phyloP scores from a whole-genome alignment of 306 rosid genomes.

The Carpinus fangiana region DNA sequence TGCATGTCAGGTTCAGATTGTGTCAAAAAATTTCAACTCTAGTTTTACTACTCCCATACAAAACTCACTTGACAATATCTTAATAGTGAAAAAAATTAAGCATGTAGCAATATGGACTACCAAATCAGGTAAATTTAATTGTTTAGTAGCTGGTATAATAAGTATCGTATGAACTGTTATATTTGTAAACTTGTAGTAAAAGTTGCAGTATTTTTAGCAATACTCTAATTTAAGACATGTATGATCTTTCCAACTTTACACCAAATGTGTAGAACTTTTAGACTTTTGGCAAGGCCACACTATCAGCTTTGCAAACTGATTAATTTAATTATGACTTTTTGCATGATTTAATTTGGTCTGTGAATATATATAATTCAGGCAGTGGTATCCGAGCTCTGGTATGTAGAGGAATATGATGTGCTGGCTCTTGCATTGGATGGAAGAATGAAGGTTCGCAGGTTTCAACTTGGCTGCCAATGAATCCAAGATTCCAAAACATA shows the following conservation, averaged over 20 bases:
- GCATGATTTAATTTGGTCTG: not conserved
- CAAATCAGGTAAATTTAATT: too few species aligned
- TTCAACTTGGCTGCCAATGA: conserved; percentile 66
- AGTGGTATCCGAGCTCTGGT: conserved; percentile 83
- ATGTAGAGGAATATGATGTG: conserved; percentile 89
- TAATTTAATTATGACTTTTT: not conserved
- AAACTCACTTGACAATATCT: too few species aligned
- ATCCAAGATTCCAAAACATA: conserved; percentile 29
- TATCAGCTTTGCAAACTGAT: conserved; percentile 9
- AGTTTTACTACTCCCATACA: too few species aligned
- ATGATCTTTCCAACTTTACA: not conserved
- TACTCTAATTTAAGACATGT: not conserved
- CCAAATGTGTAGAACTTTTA: not conserved
- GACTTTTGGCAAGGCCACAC: not conserved
- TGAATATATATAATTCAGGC: conserved; percentile 54
- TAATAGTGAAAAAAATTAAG: not conserved
- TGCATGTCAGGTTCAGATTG: too few species aligned
- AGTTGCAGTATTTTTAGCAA: too few species aligned
- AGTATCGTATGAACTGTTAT: too few species aligned
- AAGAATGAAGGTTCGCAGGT: conserved; percentile 69
- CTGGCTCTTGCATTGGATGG: conserved; percentile 95
- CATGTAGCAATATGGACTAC: too few species aligned
- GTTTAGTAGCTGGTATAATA: too few species aligned
- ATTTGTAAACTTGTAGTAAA: too few species aligned
- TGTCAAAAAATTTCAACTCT: too few species aligned